phyloP scores from a whole-genome alignment of 495 filamentous ascomycete genomes.

The Aspergillus asperescens region DNA sequence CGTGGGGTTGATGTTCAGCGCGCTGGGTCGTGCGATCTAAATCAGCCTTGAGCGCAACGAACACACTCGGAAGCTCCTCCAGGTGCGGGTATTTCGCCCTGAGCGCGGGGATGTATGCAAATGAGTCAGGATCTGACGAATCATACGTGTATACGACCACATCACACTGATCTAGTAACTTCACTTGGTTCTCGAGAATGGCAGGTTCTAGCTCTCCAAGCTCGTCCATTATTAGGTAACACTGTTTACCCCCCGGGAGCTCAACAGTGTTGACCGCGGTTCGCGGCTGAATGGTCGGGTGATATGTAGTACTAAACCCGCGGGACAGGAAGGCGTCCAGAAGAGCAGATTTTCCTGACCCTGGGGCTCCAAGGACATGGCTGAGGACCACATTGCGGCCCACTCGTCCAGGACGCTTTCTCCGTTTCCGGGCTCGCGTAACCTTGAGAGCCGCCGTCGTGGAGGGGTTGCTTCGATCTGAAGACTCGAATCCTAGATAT shows the following conservation, averaged over 20 bases:
- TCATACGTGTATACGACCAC: constrained; percentile 94
- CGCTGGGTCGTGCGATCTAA: constrained; percentile 90
- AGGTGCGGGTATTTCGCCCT: constrained; percentile 73
- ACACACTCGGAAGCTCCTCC: constrained; percentile 81
- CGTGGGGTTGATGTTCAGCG: constrained; percentile 84
- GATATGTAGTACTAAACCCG: constrained; percentile 78
- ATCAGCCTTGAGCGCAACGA: constrained; percentile 90
- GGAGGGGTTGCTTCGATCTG: constrained; percentile 55
- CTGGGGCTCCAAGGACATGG: constrained; percentile 81
- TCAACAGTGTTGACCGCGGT: constrained; percentile 95
- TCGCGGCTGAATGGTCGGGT: constrained; percentile 89
- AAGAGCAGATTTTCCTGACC: constrained; percentile 82
- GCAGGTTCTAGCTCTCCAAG: constrained; percentile 93
- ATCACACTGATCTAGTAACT: constrained; percentile 89
- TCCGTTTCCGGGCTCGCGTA: constrained; percentile 81
- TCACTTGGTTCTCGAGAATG: constrained; percentile 84
- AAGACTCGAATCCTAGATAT: constrained; percentile 81
- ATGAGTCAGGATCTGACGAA: constrained; percentile 91
- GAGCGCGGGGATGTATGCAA: constrained; percentile 81
- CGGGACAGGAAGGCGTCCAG: constrained; percentile 87
- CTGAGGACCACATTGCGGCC: constrained; percentile 95
- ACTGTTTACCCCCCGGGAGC: constrained; percentile 91
- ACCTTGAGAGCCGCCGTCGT: constrained; percentile 82
- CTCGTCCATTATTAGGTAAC: constrained; percentile 92
- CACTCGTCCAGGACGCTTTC: constrained; percentile 72